These are phyloP conservation scores for Pholiota molesta DNA, from an alignment of 768 basidiomycete genomes.

Conservation along the genomic window DNA sequence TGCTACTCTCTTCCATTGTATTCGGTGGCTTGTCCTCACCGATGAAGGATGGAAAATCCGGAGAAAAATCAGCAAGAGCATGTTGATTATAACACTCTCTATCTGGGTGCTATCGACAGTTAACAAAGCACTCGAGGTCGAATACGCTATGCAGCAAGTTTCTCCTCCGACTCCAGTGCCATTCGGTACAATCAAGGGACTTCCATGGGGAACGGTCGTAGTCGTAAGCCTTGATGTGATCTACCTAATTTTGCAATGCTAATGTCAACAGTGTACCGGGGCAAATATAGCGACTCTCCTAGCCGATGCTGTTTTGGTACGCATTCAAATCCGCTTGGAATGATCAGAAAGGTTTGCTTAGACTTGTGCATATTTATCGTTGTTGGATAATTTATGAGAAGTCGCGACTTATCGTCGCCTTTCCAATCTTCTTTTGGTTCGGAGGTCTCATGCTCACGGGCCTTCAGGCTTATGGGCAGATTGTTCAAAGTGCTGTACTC, in stretches of 20 bases:
- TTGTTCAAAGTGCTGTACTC: conserved; percentile 6
- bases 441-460: conserved; percentile 12
- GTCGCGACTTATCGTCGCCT: conserved; percentile 10
- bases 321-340: background rate
- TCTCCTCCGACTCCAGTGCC: background rate
- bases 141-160: conserved; percentile 1
- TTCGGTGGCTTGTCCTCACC: conserved; percentile 17
- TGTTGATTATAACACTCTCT: conserved; percentile 5
- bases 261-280: conserved; percentile 7
- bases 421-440: conserved; percentile 22
- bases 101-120: conserved; percentile 5
- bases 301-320: conserved; percentile 17
- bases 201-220: conserved; percentile 8
- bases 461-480: conserved; percentile 13
- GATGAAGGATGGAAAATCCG: conserved; percentile 14
- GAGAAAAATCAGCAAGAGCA: conserved; percentile 8
- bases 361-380: conserved; percentile 20
- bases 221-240: conserved; percentile 2
- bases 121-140: background rate
- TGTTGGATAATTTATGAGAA: conserved; percentile 24
- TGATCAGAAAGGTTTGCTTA: background rate
- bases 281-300: conserved; percentile 10
- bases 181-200: background rate
- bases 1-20: conserved; percentile 8
- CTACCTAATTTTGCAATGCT: background rate